Evolutionary conservation across 192 early-diverging fungal species (phyloP).

Genomic region (Mortierella claussenii): DNA sequence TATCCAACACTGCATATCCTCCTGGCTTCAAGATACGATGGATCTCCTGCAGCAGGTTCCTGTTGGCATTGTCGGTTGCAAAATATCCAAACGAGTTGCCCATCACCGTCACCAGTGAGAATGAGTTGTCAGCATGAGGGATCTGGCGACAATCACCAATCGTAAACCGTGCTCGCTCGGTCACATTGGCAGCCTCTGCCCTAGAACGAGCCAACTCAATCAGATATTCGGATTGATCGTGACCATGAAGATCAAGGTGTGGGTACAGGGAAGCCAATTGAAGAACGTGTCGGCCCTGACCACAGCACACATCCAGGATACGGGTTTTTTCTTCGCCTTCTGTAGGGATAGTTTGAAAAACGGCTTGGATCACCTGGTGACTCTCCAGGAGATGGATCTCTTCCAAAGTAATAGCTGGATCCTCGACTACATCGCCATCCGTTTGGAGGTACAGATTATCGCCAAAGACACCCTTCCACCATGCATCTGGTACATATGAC

Average conservation of each 20-base stretch:
- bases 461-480: constrained; percentile 69
- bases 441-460: constrained; percentile 73
- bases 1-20: constrained; percentile 50
- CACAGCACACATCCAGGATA: constrained; percentile 73
- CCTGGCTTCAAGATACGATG: constrained; percentile 60
- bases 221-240: too few relatives aligned
- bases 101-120: constrained; percentile 68
- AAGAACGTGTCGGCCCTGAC: constrained; percentile 71
- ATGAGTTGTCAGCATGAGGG: constrained; percentile 59
- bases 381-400: constrained; percentile 64
- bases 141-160: constrained; percentile 71
- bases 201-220: constrained; percentile 63
- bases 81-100: constrained; percentile 79
- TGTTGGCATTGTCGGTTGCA: too few relatives aligned
- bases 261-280: constrained; percentile 66
- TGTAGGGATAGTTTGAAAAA: not conserved
- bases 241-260: constrained; percentile 61
- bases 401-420: constrained; percentile 67
- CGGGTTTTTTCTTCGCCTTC: not conserved
- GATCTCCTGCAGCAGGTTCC: constrained; percentile 63
- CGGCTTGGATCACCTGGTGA: not conserved
- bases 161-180: constrained; percentile 55
- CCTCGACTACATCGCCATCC: constrained; percentile 77
- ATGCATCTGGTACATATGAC: constrained; percentile 62
- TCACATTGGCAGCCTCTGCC: constrained; percentile 34